Base-by-base conservation (phyloP, 495 filamentous ascomycete genomes). In the Aspergillus avenaceus region DNA sequence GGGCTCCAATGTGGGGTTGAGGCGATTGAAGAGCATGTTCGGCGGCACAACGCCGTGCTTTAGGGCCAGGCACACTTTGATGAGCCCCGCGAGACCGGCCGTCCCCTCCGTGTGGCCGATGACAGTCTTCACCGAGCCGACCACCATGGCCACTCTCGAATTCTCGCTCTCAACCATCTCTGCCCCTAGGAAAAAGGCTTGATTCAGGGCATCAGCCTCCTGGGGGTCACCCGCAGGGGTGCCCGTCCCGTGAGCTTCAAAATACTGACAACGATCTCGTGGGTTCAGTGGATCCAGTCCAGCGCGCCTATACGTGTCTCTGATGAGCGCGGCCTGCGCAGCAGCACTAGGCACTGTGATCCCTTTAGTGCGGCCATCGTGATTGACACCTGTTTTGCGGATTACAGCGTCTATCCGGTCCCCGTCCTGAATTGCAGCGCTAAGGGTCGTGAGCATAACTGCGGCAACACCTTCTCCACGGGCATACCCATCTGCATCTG, bases 11-110 rank as follows among this genome's bases (percentile, higher is more conserved):
- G 29, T 25, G 1, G 77, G 75, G 37, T 78, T 81, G 2, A 80
- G 64, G 0, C 49, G 56, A 0, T 75, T 46, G 26, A 84, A 71
- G 14, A 73, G 68, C 13, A 83, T 43, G 40, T 83, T 84, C 0
- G 83, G 79, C 0, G 77, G 70, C 7, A 86, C 69, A 0, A 55
- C 41, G 8, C 52, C 52, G 27, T 78, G 60, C 44, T 75, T 64
- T 41, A 86, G 63, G 13, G 69, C 61, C 13, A 77, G 52, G 1
- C 70, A 59, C 1, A 74, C 73, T 56, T 83, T 83, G 1, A 86
- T 49, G 1, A 85, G 14, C 3, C 76, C 77, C 0, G 83, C 82
- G 27, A 86, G 48, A 9, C 82, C 83, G 1, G 79, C 75, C 2
- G 71, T 59, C 3, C 71, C 79, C 47, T 80, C 79, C 1, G 53